A percentile compares a stretch with the other conserved stretches of the same genome.
These are phyloP conservation scores for Porpolomopsis calyptriformis DNA, from an alignment of 768 basidiomycete species.

Conservation along the genomic window DNA sequence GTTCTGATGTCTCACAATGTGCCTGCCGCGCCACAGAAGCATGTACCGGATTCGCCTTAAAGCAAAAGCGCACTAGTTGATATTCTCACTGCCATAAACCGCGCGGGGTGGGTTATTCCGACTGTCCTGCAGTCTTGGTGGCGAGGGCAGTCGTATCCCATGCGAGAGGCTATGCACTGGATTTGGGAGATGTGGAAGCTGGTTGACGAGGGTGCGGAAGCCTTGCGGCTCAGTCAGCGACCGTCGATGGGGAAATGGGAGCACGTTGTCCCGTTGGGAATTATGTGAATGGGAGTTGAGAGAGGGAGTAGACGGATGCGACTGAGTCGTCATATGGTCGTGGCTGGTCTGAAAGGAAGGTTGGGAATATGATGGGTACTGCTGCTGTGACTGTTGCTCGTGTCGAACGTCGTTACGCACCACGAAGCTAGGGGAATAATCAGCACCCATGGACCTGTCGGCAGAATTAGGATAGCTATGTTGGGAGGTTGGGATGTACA, in stretches of 20 bases:
- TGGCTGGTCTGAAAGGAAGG: slow-evolving; percentile 32
- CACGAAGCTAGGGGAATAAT: slow-evolving; percentile 39
- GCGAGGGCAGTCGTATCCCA: slow-evolving; percentile 33
- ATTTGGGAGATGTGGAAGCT: slow-evolving; percentile 39
- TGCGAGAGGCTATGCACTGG: slow-evolving; percentile 29
- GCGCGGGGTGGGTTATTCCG: slow-evolving; percentile 20
- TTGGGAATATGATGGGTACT: slow-evolving; percentile 44
- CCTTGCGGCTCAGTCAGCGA: slow-evolving; percentile 48
- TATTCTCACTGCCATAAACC: slow-evolving; percentile 32
- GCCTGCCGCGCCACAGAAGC: slow-evolving; percentile 1
- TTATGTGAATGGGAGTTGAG: slow-evolving; percentile 28
- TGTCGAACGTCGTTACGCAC: slow-evolving; percentile 38
- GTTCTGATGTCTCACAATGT: slow-evolving; percentile 6
- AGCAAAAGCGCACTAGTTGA: slow-evolving; percentile 36
- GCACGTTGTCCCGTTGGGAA: slow-evolving; percentile 24
- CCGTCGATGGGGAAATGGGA: slow-evolving; percentile 41
- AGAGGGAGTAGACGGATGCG: slow-evolving; percentile 31
- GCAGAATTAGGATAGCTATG: slow-evolving; percentile 37
- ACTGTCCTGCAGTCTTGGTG: slow-evolving; percentile 28
- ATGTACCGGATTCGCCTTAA: slow-evolving; percentile 5
- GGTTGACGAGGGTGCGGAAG: slow-evolving; percentile 36
- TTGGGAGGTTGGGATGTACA: slow-evolving; percentile 28
- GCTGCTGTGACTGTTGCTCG: slow-evolving; percentile 23
- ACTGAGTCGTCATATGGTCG: slow-evolving; percentile 33
- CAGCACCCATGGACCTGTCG: slow-evolving; percentile 39